A percentile compares a stretch with the other conserved stretches of the same genome.
Evolutionary conservation across 2,329 filamentous ascomycete genomes (phyloP).

Genomic region (Aspergillus pseudoviridinutans): DNA sequence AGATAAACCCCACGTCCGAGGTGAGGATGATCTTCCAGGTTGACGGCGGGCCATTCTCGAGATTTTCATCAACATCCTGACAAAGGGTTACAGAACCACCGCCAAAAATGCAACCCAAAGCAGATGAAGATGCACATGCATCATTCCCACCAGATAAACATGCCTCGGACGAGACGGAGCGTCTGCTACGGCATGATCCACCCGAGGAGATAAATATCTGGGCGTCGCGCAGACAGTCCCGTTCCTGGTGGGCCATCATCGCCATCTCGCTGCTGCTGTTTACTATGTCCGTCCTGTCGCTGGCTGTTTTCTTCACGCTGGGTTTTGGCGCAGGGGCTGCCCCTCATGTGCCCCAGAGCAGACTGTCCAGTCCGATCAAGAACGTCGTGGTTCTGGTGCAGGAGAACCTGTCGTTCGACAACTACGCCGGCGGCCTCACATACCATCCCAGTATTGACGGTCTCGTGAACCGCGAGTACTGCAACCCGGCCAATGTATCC

Average conservation of each 20-base stretch:
- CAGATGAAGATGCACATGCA: not conserved
- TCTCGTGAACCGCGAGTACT: constrained; percentile 27
- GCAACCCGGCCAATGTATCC: constrained; percentile 38
- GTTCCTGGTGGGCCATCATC: not conserved
- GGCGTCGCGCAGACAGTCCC: not conserved
- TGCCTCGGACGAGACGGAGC: not conserved
- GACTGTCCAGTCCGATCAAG: constrained; percentile 38
- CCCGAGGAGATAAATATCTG: not conserved
- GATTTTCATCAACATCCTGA: not conserved
- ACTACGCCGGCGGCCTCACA: constrained; percentile 38
- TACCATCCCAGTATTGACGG: constrained; percentile 38
- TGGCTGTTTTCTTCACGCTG: constrained; percentile 9
- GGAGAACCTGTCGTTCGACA: constrained; percentile 42
- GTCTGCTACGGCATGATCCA: not conserved
- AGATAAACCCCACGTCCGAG: not conserved
- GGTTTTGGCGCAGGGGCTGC: constrained; percentile 8
- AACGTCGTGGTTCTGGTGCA: constrained; percentile 47
- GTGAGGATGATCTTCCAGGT: not conserved
- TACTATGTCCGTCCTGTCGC: constrained; percentile 7
- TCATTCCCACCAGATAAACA: not conserved
- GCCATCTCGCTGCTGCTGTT: constrained; percentile 2
- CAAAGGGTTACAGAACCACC: not conserved
- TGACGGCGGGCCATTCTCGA: not conserved
- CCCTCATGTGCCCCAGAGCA: not conserved
- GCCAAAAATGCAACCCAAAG: not conserved